These are phyloP conservation scores for Xylariaceae sp. DNA, from an alignment of 2,329 filamentous ascomycete species.

Conservation along the genomic window DNA sequence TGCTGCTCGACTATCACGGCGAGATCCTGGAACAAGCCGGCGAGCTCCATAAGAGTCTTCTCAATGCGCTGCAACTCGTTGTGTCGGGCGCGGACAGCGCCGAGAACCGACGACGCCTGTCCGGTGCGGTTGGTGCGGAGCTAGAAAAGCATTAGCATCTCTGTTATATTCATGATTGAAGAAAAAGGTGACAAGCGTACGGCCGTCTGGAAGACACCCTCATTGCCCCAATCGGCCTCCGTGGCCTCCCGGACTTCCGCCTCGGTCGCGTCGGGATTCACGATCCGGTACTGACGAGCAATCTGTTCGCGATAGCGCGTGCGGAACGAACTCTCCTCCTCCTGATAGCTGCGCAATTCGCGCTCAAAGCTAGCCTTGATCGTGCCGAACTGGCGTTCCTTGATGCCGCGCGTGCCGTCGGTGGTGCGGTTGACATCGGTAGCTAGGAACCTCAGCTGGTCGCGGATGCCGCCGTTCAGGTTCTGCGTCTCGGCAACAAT, in stretches of 20 bases:
- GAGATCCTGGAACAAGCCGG: conserved; percentile 66
- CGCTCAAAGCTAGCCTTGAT: conserved; percentile 68
- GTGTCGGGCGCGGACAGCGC: conserved; percentile 74
- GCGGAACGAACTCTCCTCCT: conserved; percentile 66
- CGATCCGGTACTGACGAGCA: conserved; percentile 72
- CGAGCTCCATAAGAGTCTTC: conserved; percentile 65
- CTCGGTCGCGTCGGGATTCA: conserved; percentile 74
- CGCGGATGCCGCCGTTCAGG: conserved; percentile 69
- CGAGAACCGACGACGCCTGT: conserved; percentile 67
- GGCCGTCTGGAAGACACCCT: conserved; percentile 77
- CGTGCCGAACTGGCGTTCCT: conserved; percentile 63
- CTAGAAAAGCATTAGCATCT: conserved; percentile 37
- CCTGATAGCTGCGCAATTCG: conserved; percentile 64
- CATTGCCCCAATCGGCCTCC: conserved; percentile 67
- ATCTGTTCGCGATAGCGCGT: conserved; percentile 72
- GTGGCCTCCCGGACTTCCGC: conserved; percentile 64
- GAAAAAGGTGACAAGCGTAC: conserved; percentile 38
- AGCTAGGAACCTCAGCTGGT: conserved; percentile 73
- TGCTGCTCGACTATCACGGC: conserved; percentile 70
- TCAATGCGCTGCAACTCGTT: conserved; percentile 80
- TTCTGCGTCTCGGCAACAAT: conserved; percentile 65
- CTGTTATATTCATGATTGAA: neutral
- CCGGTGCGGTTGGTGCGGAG: conserved; percentile 69
- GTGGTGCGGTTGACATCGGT: conserved; percentile 60
- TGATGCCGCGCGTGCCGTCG: conserved; percentile 57